Conservation (phyloP, 192 early-diverging fungal genomes). For the Linnemannia exigua region DNA sequence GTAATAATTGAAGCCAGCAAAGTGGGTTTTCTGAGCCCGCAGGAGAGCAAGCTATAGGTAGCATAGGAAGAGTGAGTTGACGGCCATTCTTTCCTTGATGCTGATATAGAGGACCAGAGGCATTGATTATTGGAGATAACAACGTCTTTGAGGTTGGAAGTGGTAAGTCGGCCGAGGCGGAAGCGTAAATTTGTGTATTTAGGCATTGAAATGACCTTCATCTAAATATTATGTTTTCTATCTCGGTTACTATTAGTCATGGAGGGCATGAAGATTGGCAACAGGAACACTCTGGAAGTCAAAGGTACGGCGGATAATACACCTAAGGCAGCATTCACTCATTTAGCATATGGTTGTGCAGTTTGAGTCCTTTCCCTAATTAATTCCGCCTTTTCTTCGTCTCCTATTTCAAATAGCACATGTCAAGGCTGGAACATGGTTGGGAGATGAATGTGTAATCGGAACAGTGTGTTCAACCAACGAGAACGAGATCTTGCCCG, state of each 20-base stretch:
- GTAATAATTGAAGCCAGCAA: slow-evolving; percentile 45
- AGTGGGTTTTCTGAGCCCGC: not conserved
- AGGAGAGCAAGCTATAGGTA: not conserved
- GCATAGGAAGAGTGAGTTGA: not conserved
- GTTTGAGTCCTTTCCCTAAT: not conserved
- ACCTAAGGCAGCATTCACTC: too few species aligned
- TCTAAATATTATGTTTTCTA: too few species aligned
- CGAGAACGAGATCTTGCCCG: slow-evolving; percentile 67
- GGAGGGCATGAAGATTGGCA: slow-evolving; percentile 76
- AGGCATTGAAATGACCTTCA: too few species aligned
- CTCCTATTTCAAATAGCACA: slow-evolving; percentile 50
- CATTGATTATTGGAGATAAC: slow-evolving; percentile 77
- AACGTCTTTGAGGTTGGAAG: slow-evolving; percentile 84
- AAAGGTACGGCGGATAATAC: slow-evolving; percentile 60
- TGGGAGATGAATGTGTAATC: slow-evolving; percentile 81
- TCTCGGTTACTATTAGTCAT: slow-evolving; percentile 62
- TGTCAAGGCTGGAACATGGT: slow-evolving; percentile 65
- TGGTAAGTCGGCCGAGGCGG: slow-evolving; percentile 58
- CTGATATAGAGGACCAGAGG: slow-evolving; percentile 52
- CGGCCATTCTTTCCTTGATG: not conserved
- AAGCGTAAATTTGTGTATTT: not conserved
- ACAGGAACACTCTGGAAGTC: slow-evolving; percentile 74
- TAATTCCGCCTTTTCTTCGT: not conserved
- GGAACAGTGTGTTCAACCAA: slow-evolving; percentile 76
- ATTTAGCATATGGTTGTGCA: not conserved